These are phyloP conservation scores for Barnettozyma sp. DNA, from an alignment of 805 yeast species.

Conservation along the genomic window DNA sequence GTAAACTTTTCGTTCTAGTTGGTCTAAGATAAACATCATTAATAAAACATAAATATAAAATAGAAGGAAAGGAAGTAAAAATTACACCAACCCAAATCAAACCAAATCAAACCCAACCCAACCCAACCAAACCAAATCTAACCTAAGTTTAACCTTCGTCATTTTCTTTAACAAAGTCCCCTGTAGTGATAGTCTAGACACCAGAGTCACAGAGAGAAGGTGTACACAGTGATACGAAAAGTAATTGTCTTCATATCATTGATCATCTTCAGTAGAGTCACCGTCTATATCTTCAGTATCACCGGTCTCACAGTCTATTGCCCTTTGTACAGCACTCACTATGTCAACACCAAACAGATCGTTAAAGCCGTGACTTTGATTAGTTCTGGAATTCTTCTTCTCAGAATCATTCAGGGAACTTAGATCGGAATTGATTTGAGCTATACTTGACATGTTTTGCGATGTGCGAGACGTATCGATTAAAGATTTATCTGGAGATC, in stretches of 20 bases:
- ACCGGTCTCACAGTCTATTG: slow-evolving; percentile 28
- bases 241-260: too few relatives aligned
- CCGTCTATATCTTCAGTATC: slow-evolving; percentile 10
- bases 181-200: too few relatives aligned
- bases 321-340: slow-evolving; percentile 42
- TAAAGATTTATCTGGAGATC: slow-evolving; percentile 29
- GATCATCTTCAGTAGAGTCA: slow-evolving; percentile 3
- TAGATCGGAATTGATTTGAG: slow-evolving; percentile 1
- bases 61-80: not conserved
- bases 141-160: too few relatives aligned
- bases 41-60: not conserved
- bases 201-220: too few relatives aligned
- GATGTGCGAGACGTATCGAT: not conserved
- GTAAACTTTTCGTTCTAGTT: too few relatives aligned
- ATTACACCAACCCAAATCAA: too few relatives aligned
- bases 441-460: not conserved
- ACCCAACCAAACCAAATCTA: not conserved
- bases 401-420: not conserved
- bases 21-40: not conserved
- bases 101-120: not conserved
- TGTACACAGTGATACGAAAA: too few relatives aligned
- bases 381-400: not conserved
- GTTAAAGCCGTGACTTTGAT: slow-evolving; percentile 15
- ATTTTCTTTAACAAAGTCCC: too few relatives aligned
- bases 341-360: slow-evolving; percentile 56